phyloP scores from a whole-genome alignment of 2,329 filamentous ascomycete species.

The Didymella lethalis region DNA sequence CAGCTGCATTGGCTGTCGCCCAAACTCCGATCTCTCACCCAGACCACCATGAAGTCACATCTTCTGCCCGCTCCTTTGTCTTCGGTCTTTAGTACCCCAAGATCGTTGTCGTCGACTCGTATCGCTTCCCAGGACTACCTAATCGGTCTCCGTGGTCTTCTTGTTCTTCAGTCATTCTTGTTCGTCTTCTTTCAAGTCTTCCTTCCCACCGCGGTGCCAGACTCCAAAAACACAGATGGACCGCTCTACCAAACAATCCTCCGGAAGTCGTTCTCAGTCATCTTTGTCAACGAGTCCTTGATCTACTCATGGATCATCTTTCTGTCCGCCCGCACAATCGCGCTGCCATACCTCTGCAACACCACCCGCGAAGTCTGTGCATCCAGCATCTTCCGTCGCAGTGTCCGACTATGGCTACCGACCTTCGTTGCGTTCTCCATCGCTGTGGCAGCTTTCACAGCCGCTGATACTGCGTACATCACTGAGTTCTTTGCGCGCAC shows the following conservation, averaged over 20 bases:
- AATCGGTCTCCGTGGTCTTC: slow-evolving; percentile 55
- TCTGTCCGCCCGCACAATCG: slow-evolving; percentile 55
- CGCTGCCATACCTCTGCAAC: slow-evolving; percentile 53
- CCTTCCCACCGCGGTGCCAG: slow-evolving; percentile 52
- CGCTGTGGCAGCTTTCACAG: slow-evolving; percentile 48
- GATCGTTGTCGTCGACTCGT: slow-evolving; percentile 18
- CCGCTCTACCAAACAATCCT: slow-evolving; percentile 53
- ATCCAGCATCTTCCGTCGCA: slow-evolving; percentile 53
- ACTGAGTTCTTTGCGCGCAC: slow-evolving; percentile 49
- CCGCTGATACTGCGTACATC: slow-evolving; percentile 44
- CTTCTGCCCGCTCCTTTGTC: slow-evolving; percentile 25
- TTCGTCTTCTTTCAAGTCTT: slow-evolving; percentile 58
- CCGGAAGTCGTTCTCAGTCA: slow-evolving; percentile 55
- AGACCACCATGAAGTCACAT: slow-evolving; percentile 36
- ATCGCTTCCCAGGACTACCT: slow-evolving; percentile 48
- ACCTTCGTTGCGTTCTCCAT: slow-evolving; percentile 53
- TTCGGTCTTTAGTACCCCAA: slow-evolving; percentile 24
- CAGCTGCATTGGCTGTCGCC: slow-evolving; percentile 3
- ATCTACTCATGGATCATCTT: slow-evolving; percentile 58
- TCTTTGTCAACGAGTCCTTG: slow-evolving; percentile 57
- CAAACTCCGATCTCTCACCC: slow-evolving; percentile 17
- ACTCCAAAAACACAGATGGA: slow-evolving; percentile 48
- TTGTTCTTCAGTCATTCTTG: slow-evolving; percentile 55
- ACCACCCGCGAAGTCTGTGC: slow-evolving; percentile 48
- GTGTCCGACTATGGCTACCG: slow-evolving; percentile 54